These are phyloP conservation scores for Lactifluus subvellereus DNA, from an alignment of 768 basidiomycete species.

Conservation along the genomic window DNA sequence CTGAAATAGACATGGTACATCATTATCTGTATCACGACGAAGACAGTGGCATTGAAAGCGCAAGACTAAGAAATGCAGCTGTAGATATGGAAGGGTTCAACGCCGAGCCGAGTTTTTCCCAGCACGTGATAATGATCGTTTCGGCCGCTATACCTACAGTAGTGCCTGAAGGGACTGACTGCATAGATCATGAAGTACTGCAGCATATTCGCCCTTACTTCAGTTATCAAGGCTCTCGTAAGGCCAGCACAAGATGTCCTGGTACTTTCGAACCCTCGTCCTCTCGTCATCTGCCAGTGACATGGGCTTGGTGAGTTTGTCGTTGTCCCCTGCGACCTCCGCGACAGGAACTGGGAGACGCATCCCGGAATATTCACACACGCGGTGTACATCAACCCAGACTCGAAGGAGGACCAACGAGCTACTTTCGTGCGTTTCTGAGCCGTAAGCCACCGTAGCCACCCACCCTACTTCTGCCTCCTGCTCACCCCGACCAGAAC, in stretches of 20 bases:
- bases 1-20: too few relatives aligned
- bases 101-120: too few relatives aligned
- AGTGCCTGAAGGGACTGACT: too few relatives aligned
- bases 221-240: not conserved
- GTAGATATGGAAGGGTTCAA: too few relatives aligned
- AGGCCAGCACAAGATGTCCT: conserved; percentile 15
- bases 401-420: conserved; percentile 54
- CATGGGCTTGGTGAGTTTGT: conserved; percentile 52
- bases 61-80: too few relatives aligned
- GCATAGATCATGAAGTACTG: not conserved
- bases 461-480: not conserved
- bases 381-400: conserved; percentile 52
- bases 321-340: too few relatives aligned
- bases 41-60: too few relatives aligned
- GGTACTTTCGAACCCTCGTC: conserved; percentile 31
- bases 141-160: too few relatives aligned
- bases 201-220: not conserved
- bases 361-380: too few relatives aligned
- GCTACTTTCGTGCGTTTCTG: conserved; percentile 37
- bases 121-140: too few relatives aligned
- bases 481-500: not conserved
- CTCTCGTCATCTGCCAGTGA: conserved; percentile 76
- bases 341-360: too few relatives aligned
- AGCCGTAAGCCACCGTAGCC: not conserved
- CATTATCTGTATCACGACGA: too few relatives aligned